These are phyloP conservation scores for Arabis hirsuta DNA, from an alignment of 345 rosid species.

Conservation along the genomic window DNA sequence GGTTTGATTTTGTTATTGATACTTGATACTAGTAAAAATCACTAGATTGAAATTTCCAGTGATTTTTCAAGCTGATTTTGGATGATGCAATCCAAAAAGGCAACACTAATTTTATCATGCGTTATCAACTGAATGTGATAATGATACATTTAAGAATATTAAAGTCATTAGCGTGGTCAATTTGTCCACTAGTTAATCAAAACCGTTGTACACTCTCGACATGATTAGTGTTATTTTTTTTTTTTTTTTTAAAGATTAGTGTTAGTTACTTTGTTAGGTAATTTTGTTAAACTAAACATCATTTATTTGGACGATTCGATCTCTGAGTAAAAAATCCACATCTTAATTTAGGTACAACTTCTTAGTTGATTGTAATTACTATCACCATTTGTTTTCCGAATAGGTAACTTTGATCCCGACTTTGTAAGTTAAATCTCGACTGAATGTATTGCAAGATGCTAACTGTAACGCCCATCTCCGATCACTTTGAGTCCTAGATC, in stretches of 20 bases:
- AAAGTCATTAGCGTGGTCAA: background rate
- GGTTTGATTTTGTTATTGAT: background rate
- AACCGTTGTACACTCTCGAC: background rate
- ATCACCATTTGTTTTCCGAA: background rate
- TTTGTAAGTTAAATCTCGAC: background rate
- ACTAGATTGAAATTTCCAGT: background rate
- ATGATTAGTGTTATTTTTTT: too few relatives aligned
- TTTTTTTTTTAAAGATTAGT: too few relatives aligned
- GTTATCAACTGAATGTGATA: background rate
- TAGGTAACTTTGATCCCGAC: background rate
- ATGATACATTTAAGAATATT: background rate
- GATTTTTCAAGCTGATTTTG: too few relatives aligned
- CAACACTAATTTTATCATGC: background rate
- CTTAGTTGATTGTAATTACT: background rate
- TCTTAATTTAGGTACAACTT: background rate
- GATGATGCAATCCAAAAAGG: too few relatives aligned
- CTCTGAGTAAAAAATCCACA: background rate
- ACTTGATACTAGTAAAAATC: background rate
- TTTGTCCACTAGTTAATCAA: background rate
- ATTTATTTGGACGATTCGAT: background rate
- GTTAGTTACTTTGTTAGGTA: background rate
- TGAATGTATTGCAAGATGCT: background rate
- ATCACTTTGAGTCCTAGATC: too few relatives aligned
- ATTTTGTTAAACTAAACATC: slow-evolving; percentile 2
- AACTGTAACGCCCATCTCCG: too few relatives aligned